These are phyloP conservation scores for Porphyrellus sp. DNA, from an alignment of 1,284 basidiomycete species.

Conservation along the genomic window DNA sequence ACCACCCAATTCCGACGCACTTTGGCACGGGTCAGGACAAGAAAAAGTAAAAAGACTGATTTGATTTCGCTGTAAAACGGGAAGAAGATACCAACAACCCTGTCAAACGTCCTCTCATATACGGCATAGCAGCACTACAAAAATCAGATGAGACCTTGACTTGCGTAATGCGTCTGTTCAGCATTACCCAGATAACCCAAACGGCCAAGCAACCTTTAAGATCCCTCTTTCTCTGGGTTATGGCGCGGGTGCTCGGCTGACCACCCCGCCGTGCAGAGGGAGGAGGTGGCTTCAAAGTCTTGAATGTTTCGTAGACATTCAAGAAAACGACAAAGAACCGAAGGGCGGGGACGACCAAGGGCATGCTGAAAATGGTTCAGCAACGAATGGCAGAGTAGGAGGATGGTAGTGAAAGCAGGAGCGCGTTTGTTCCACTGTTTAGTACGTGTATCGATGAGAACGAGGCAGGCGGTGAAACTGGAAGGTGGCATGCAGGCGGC, in stretches of 20 bases:
- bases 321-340: constrained; percentile 67
- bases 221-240: constrained; percentile 71
- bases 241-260: constrained; percentile 58
- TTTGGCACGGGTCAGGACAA: constrained; percentile 68
- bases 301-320: constrained; percentile 80
- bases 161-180: constrained; percentile 14
- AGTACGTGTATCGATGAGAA: constrained; percentile 18
- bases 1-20: constrained; percentile 43
- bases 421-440: constrained; percentile 9
- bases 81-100: constrained; percentile 61
- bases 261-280: constrained; percentile 59
- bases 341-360: constrained; percentile 63
- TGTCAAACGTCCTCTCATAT: constrained; percentile 64
- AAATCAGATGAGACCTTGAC: constrained; percentile 19
- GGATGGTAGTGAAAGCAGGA: background rate
- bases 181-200: constrained; percentile 77
- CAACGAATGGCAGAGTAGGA: constrained; percentile 8
- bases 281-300: constrained; percentile 66
- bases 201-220: constrained; percentile 79
- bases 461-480: constrained; percentile 5
- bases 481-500: constrained; percentile 8
- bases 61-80: constrained; percentile 81
- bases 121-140: constrained; percentile 57
- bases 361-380: constrained; percentile 44
- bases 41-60: constrained; percentile 63